phyloP scores from a whole-genome alignment of 768 basidiomycete species.

The Lentinula raphanica region DNA sequence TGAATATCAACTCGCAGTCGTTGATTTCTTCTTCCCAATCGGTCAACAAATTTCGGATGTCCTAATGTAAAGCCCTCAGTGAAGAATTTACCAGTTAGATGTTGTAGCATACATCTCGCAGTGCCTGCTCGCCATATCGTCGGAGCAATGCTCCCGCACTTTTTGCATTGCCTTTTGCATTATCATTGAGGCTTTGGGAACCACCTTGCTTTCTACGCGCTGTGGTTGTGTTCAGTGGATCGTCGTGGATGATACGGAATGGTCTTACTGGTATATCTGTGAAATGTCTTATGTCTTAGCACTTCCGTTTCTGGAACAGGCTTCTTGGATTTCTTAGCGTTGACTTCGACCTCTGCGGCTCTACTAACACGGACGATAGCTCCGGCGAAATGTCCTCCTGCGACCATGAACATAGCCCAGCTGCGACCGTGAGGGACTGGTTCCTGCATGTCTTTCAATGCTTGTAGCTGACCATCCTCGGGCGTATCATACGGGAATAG shows the following conservation, averaged over 20 bases:
- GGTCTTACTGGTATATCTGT: slow-evolving; percentile 91
- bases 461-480: slow-evolving; percentile 45
- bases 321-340: slow-evolving; percentile 50
- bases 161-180: slow-evolving; percentile 86
- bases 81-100: too few species aligned
- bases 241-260: neutral
- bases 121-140: slow-evolving; percentile 90
- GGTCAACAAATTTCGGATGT: slow-evolving; percentile 76
- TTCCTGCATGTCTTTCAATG: slow-evolving; percentile 62
- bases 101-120: slow-evolving; percentile 61
- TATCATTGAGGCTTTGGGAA: slow-evolving; percentile 87
- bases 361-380: slow-evolving; percentile 72
- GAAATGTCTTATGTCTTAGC: slow-evolving; percentile 90
- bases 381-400: slow-evolving; percentile 97
- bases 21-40: slow-evolving; percentile 89
- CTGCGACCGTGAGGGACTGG: slow-evolving; percentile 53
- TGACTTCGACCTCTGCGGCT: slow-evolving; percentile 37
- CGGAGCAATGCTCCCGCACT: slow-evolving; percentile 92
- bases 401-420: slow-evolving; percentile 96
- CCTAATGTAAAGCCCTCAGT: slow-evolving; percentile 52
- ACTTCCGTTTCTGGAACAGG: slow-evolving; percentile 79
- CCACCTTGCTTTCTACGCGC: slow-evolving; percentile 98
- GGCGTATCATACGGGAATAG: slow-evolving; percentile 56
- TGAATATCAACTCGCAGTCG: slow-evolving; percentile 85
- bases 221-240: slow-evolving; percentile 26